phyloP scores from a whole-genome alignment of 2,329 filamentous ascomycete genomes.

The Xylariaceae sp. region DNA sequence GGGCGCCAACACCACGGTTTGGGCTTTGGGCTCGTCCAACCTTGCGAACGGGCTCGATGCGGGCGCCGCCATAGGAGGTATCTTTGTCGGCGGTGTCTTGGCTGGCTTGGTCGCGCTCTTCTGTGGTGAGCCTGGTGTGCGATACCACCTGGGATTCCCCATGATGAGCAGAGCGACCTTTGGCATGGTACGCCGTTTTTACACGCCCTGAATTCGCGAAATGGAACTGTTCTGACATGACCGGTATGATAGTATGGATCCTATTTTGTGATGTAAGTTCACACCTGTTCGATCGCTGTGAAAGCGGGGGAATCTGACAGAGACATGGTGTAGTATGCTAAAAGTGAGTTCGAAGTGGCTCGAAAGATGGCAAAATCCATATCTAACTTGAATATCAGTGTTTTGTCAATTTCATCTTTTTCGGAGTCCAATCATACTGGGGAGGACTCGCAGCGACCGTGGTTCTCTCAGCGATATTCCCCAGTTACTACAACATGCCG shows the following conservation, averaged over 20 bases:
- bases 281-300: not conserved
- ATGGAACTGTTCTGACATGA: not conserved
- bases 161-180: conserved; percentile 25
- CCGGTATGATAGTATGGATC: conserved; percentile 11
- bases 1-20: conserved; percentile 8
- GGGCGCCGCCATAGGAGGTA: conserved; percentile 15
- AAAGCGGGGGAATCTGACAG: no score
- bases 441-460: conserved; percentile 1
- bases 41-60: conserved; percentile 17
- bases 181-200: conserved; percentile 12
- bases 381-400: conserved; percentile 5
- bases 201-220: no score
- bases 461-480: conserved; percentile 4
- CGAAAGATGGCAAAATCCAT: conserved; percentile 2
- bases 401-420: conserved; percentile 10
- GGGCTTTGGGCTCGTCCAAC: conserved; percentile 9
- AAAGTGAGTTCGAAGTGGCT: not conserved
- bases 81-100: conserved; percentile 14
- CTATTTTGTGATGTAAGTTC: conserved; percentile 23
- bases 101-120: conserved; percentile 14
- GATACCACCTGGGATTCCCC: conserved; percentile 22
- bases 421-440: conserved; percentile 11
- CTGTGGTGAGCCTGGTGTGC: conserved; percentile 16
- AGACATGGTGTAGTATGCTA: not conserved
- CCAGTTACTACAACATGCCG: conserved; percentile 7